A percentile compares a stretch with the other conserved stretches of the same genome.
phyloP scores from a whole-genome alignment of 202 grass and related monocot genomes.

The Miscanthus sacchariflorus region DNA sequence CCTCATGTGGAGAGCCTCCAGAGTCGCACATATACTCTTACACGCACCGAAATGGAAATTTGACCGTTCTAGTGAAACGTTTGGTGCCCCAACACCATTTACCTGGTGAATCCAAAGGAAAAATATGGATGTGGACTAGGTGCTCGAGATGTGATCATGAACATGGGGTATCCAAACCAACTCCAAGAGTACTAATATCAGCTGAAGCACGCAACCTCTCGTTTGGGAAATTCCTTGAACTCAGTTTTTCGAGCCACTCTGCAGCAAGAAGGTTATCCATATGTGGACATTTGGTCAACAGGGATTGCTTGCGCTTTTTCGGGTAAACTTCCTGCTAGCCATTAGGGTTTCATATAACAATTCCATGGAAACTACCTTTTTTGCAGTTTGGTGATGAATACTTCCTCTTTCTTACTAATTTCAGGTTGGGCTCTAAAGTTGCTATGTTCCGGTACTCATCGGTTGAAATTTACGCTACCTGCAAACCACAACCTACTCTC shows the following conservation, averaged over 20 bases:
- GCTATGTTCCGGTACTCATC: conserved; percentile 93
- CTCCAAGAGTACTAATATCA: conserved; percentile 88
- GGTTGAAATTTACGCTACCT: conserved; percentile 94
- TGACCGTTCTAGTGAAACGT: conserved; percentile 73
- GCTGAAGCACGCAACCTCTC: conserved; percentile 83
- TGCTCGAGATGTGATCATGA: conserved; percentile 89
- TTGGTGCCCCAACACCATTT: conserved; percentile 52
- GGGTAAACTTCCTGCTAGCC: conserved; percentile 59
- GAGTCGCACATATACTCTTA: conserved; percentile 83
- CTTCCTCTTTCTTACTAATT: conserved; percentile 41
- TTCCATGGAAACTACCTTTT: conserved; percentile 1
- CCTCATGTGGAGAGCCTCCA: conserved; percentile 73
- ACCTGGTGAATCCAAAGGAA: conserved; percentile 80
- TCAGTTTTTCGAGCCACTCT: conserved; percentile 97
- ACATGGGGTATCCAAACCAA: conserved; percentile 61
- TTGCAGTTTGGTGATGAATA: conserved; percentile 26
- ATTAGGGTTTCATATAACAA: conserved; percentile 21
- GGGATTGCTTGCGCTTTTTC: conserved; percentile 96
- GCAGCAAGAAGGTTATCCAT: conserved; percentile 88
- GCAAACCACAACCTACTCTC: conserved; percentile 83
- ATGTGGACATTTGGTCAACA: conserved; percentile 96
- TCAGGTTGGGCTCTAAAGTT: conserved; percentile 94
- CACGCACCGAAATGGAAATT: conserved; percentile 94
- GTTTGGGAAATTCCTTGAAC: conserved; percentile 97
- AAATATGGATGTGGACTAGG: conserved; percentile 99